Conservation (phyloP, 2,329 filamentous ascomycete genomes). For the Bipolaris gigantea region DNA sequence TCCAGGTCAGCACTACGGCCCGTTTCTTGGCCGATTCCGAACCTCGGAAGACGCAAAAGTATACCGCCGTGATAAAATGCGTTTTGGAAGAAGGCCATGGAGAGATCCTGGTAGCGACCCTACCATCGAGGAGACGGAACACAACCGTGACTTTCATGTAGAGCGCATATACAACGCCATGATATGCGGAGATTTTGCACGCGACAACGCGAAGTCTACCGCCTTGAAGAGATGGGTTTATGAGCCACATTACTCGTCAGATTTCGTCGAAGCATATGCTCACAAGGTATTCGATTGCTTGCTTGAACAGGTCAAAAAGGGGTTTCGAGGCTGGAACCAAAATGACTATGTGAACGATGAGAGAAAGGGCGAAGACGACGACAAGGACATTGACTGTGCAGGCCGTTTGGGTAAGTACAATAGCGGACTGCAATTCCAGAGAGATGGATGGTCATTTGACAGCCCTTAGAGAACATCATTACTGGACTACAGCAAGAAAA, state of each 20-base stretch:
- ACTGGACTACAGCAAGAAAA: conserved; percentile 39
- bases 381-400: conserved; percentile 35
- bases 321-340: conserved; percentile 41
- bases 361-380: conserved; percentile 40
- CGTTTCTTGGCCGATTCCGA: conserved; percentile 27
- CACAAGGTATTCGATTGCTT: conserved; percentile 41
- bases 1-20: conserved; percentile 16
- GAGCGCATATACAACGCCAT: conserved; percentile 41
- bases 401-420: conserved; percentile 19
- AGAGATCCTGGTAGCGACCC: conserved; percentile 24
- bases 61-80: conserved; percentile 30
- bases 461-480: conserved; percentile 29
- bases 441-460: neutral
- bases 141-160: conserved; percentile 22
- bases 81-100: conserved; percentile 33
- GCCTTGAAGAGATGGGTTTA: conserved; percentile 42
- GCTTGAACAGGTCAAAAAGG: conserved; percentile 32
- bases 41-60: conserved; percentile 24
- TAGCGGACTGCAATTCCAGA: neutral
- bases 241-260: conserved; percentile 31
- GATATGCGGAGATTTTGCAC: conserved; percentile 32
- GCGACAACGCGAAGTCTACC: conserved; percentile 36
- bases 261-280: conserved; percentile 38
- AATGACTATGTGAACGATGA: conserved; percentile 43
- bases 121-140: conserved; percentile 26